A percentile compares a stretch with the other conserved stretches of the same genome.
phyloP scores from a whole-genome alignment of 1,284 basidiomycete species.

The Lentinula novae-zelandiae region DNA sequence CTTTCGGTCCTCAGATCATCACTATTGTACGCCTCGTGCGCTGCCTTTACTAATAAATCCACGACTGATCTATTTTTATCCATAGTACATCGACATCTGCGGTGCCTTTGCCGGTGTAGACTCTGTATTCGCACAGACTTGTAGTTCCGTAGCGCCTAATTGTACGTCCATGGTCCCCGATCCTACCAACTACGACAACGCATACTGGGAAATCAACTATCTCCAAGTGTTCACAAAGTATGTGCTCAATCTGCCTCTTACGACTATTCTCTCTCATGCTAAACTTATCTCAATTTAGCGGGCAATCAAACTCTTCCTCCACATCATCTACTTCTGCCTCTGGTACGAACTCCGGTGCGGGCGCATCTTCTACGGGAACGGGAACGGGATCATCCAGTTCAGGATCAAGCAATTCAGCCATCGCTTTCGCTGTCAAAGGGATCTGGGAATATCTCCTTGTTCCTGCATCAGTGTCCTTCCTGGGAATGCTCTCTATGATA shows the following conservation, averaged over 20 bases:
- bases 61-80: background rate
- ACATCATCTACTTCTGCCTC: background rate
- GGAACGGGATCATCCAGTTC: background rate
- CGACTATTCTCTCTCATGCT: background rate
- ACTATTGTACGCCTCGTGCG: slow-evolving; percentile 8
- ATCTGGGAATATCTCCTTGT: background rate
- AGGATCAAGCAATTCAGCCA: background rate
- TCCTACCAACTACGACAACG: slow-evolving; percentile 11
- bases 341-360: background rate
- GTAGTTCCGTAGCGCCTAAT: slow-evolving; percentile 6
- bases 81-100: slow-evolving; percentile 12
- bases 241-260: background rate
- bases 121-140: slow-evolving; percentile 2
- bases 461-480: background rate
- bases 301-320: background rate
- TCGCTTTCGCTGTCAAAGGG: background rate
- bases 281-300: background rate
- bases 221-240: slow-evolving; percentile 6
- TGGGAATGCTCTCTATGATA: background rate
- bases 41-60: background rate
- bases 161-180: slow-evolving; percentile 7
- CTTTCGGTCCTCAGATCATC: slow-evolving; percentile 22
- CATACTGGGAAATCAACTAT: slow-evolving; percentile 15
- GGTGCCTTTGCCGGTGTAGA: slow-evolving; percentile 9
- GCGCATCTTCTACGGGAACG: background rate